Conservation (phyloP, 805 yeast genomes). For the Cyberlindnera euphorbiae region DNA sequence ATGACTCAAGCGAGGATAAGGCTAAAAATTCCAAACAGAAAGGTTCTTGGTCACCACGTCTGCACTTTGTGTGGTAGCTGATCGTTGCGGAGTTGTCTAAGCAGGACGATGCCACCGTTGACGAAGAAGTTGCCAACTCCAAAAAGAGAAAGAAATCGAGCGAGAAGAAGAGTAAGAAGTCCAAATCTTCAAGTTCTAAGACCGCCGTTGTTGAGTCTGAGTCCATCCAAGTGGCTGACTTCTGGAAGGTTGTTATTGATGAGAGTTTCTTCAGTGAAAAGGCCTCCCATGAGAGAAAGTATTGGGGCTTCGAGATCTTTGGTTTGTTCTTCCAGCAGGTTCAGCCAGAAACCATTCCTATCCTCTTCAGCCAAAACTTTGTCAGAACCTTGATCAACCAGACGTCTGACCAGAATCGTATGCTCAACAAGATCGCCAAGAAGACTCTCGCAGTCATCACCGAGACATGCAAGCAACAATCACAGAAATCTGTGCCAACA, state of each 20-base stretch:
- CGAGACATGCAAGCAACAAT: conserved; percentile 33
- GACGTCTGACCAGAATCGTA: conserved; percentile 57
- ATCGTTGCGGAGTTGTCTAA: conserved; percentile 38
- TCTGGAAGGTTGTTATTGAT: conserved; percentile 78
- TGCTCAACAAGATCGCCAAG: conserved; percentile 63
- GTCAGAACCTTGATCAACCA: conserved; percentile 75
- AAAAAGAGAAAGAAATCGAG: conserved; percentile 40
- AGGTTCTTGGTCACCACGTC: conserved; percentile 67
- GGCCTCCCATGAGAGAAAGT: conserved; percentile 82
- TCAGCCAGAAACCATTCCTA: conserved; percentile 19
- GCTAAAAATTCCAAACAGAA: conserved; percentile 41
- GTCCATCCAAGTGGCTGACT: conserved; percentile 46
- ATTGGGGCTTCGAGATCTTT: conserved; percentile 78
- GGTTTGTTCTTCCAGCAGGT: conserved; percentile 37
- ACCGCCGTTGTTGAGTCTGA: conserved; percentile 12
- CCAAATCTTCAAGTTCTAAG: conserved; percentile 20
- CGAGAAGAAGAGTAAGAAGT: conserved; percentile 25
- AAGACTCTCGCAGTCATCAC: conserved; percentile 42
- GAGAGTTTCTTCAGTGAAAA: conserved; percentile 72
- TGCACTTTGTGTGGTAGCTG: conserved; percentile 74
- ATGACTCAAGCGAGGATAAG: conserved; percentile 26
- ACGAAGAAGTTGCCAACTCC: conserved; percentile 19
- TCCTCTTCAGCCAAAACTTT: conserved; percentile 57
- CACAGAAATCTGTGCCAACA: conserved; percentile 30
- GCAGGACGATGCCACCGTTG: conserved; percentile 18